Base-by-base conservation (phyloP, 2,329 filamentous ascomycete species). In the Ophiognomonia clavigignenti-juglandacearum region DNA sequence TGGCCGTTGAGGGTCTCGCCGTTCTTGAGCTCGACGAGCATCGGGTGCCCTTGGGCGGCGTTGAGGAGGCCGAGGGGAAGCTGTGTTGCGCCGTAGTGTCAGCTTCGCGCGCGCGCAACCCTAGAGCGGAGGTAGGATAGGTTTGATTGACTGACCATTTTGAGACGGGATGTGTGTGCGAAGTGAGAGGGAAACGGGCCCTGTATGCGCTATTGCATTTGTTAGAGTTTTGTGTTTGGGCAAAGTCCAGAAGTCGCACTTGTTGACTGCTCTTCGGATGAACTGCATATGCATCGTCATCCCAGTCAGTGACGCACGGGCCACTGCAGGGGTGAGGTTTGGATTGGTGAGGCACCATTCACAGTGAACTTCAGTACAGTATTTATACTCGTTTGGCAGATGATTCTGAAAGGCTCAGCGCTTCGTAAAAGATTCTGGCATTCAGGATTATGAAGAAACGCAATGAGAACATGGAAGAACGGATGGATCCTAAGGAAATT, bases 1-100 rank as follows among this genome's bases (percentile, higher is more conserved):
- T 96, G 90, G 54, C 93, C 93, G 71, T 97, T 98, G 52, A 98
- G 80, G 0, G 93, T 97, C 70, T 98, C 91, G 71, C 91, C 91
- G 63, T 92, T 95, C 77, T 96, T 96, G 56, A 96, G 85, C 74
- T 96, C 91, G 56, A 96, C 91, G 48, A 96, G 85, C 86, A 96
- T 97, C 4, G 93, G 92, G 66, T 96, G 89, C 77, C 93, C 93
- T 75, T 96, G 91, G 56, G 93, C 91, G 60, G 92, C 92, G 61
- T 88, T 97, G 53, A 98, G 79, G 42, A 98, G 84, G 62, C 91
- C 90, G 65, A 86, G 76, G 55, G 83, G 83, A 56, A 86, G 66
- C 83, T 86, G 56, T 36, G 43, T 41, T 36, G 39, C 36, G 26
- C 31, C 37, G 39, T 19, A 10, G 57, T 61, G 43, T 46, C 18